Base-by-base conservation (phyloP, 257 asterid species). In the Cruciata laevipes region DNA sequence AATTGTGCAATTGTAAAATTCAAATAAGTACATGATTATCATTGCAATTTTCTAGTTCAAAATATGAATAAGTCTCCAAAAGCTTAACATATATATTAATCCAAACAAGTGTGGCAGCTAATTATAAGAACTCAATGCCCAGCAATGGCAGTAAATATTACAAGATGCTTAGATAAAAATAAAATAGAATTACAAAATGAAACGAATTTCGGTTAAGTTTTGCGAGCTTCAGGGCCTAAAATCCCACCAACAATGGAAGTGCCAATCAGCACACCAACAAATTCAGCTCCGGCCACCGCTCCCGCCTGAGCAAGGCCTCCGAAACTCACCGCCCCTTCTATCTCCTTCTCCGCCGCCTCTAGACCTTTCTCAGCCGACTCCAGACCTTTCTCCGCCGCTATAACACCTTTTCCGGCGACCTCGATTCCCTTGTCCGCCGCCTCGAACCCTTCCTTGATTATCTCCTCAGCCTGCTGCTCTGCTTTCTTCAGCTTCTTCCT, bases 381-480 rank as follows among this genome's bases (percentile, higher is more conserved):
- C 1, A 87, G 31, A 18, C 85, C 89, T 76, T 76, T 82, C 81
- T 85, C 90, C 7, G 85, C 89, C 21, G 81, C 79, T 63, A 61
- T 85, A 2, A 89, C 40, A 32, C 87, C 95, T 59, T 77, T 84
- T 77, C 79, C 94, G 6, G 88, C 88, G 17, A 79, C 89, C 73
- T 11, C 77, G 2, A 87, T 69, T 24, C 93, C 93, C 73, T 83
- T 82, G 37, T 88, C 96, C 57, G 86, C 95, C 0, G 91, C 88
- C 74, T 89, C 92, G 77, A 91, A 79, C 6, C 95, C 96, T 77
- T 91, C 96, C 77, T 83, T 80, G 63, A 89, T 92, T 10, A 91
- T 60, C 82, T 76, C 73, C 73, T 83, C 96, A 8, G 89, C 98
- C 67, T 74, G 83, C 80, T 89, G 73, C 83, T 87, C 95, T 66